phyloP scores from a whole-genome alignment of 2,329 filamentous ascomycete species.

The Colletotrichum graminicola region DNA sequence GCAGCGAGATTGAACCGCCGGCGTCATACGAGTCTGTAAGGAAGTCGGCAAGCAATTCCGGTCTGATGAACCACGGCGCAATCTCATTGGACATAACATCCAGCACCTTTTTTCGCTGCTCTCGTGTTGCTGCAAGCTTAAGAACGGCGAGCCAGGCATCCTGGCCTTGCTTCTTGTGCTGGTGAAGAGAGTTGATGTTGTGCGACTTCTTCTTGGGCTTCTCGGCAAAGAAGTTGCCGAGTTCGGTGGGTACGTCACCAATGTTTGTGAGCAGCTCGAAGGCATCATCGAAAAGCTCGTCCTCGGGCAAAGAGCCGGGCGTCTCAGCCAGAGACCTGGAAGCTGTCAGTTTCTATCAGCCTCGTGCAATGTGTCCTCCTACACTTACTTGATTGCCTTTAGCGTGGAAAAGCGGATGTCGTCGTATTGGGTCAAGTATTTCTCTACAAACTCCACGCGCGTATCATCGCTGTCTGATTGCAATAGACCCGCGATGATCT shows the following conservation, averaged over 20 bases:
- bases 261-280: constrained; percentile 75
- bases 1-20: constrained; percentile 86
- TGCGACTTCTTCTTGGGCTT: constrained; percentile 77
- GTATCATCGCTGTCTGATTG: constrained; percentile 68
- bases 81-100: constrained; percentile 81
- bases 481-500: constrained; percentile 74
- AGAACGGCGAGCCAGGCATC: constrained; percentile 89
- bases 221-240: constrained; percentile 76
- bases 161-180: constrained; percentile 85
- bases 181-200: constrained; percentile 71
- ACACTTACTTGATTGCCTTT: constrained; percentile 75
- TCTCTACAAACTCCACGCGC: constrained; percentile 80
- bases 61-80: constrained; percentile 88
- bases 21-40: constrained; percentile 92
- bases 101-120: constrained; percentile 84
- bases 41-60: constrained; percentile 95
- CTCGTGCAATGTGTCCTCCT: background rate
- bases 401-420: constrained; percentile 90
- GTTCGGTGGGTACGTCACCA: constrained; percentile 77
- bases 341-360: constrained; percentile 27
- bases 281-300: constrained; percentile 65
- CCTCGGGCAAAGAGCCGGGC: constrained; percentile 44
- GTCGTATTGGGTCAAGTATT: constrained; percentile 83
- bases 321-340: constrained; percentile 50
- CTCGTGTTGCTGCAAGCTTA: constrained; percentile 72